A percentile compares a stretch with the other conserved stretches of the same genome.
phyloP scores from a whole-genome alignment of 2,329 filamentous ascomycete species.

The Diaporthe velutina region DNA sequence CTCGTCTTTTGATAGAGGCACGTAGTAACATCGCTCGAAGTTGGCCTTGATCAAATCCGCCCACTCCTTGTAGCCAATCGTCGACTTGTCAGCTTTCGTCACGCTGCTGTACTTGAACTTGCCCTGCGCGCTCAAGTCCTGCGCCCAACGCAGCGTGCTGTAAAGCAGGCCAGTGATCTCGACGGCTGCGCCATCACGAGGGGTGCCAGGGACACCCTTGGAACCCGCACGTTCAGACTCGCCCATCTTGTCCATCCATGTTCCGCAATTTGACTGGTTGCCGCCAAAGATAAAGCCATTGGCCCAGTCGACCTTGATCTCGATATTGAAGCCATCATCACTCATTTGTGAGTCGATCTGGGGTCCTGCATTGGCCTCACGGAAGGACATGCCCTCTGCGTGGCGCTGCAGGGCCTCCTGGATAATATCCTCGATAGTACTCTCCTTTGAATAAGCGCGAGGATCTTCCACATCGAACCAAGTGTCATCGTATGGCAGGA shows the following conservation, averaged over 20 bases:
- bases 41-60: slow-evolving; percentile 82
- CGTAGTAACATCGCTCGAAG: slow-evolving; percentile 94
- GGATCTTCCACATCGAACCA: slow-evolving; percentile 89
- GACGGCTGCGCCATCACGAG: slow-evolving; percentile 92
- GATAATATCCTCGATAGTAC: slow-evolving; percentile 88
- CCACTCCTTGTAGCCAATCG: slow-evolving; percentile 83
- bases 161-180: slow-evolving; percentile 96
- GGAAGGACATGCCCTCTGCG: slow-evolving; percentile 89
- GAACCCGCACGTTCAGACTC: slow-evolving; percentile 91
- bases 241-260: slow-evolving; percentile 99
- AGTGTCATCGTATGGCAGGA: slow-evolving; percentile 94
- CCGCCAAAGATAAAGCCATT: slow-evolving; percentile 94
- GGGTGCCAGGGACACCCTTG: slow-evolving; percentile 96
- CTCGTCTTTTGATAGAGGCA: slow-evolving; percentile 78
- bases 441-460: slow-evolving; percentile 86
- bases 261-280: slow-evolving; percentile 94
- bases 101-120: slow-evolving; percentile 82
- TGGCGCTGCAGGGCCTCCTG: slow-evolving; percentile 95
- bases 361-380: slow-evolving; percentile 93
- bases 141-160: slow-evolving; percentile 87
- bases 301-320: slow-evolving; percentile 90
- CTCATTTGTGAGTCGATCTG: slow-evolving; percentile 94
- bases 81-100: slow-evolving; percentile 69
- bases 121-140: slow-evolving; percentile 74
- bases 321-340: slow-evolving; percentile 90